Percentiles rank a stretch among this genome's conserved stretches.
Evolutionary conservation across 2,329 filamentous ascomycete genomes (phyloP).

Genomic region (Sphaerulina populicola): DNA sequence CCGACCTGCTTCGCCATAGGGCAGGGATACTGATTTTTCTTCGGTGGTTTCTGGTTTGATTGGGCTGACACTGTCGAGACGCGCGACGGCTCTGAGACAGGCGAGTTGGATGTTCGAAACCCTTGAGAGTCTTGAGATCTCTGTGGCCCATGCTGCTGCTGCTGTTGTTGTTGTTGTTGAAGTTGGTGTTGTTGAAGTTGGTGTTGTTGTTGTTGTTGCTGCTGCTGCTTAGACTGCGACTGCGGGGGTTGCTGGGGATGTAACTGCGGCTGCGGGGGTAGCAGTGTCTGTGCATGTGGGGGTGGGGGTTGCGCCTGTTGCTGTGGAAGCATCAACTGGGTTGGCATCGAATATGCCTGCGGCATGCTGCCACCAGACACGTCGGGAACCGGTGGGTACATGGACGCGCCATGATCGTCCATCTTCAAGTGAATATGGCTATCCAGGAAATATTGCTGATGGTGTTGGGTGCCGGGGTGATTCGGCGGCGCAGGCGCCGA

Average conservation of each 20-base stretch:
- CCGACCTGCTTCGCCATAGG: constrained; percentile 61
- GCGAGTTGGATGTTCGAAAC: constrained; percentile 40
- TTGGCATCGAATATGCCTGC: constrained; percentile 29
- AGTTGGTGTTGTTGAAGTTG: not conserved
- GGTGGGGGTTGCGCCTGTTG: constrained; percentile 14
- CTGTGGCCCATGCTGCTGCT: constrained; percentile 2
- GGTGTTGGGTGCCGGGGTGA: constrained; percentile 15
- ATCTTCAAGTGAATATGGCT: constrained; percentile 25
- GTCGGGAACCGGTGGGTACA: constrained; percentile 34
- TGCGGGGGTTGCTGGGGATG: constrained; percentile 5
- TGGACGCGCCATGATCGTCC: constrained; percentile 30
- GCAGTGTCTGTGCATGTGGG: not conserved
- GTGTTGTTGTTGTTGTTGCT: not conserved
- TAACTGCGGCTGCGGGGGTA: not conserved
- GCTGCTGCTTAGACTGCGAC: not conserved
- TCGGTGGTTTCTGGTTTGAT: constrained; percentile 41
- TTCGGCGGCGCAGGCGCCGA: constrained; percentile 18
- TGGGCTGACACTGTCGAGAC: constrained; percentile 36
- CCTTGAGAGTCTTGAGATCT: constrained; percentile 3
- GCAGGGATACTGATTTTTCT: constrained; percentile 65
- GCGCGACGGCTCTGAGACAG: constrained; percentile 39
- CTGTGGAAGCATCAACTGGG: constrained; percentile 20
- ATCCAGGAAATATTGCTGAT: constrained; percentile 18
- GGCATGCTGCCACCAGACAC: constrained; percentile 26
- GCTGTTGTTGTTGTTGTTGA: not conserved